These are phyloP conservation scores for Hypholoma fasciculare DNA, from an alignment of 768 basidiomycete species.

Conservation along the genomic window DNA sequence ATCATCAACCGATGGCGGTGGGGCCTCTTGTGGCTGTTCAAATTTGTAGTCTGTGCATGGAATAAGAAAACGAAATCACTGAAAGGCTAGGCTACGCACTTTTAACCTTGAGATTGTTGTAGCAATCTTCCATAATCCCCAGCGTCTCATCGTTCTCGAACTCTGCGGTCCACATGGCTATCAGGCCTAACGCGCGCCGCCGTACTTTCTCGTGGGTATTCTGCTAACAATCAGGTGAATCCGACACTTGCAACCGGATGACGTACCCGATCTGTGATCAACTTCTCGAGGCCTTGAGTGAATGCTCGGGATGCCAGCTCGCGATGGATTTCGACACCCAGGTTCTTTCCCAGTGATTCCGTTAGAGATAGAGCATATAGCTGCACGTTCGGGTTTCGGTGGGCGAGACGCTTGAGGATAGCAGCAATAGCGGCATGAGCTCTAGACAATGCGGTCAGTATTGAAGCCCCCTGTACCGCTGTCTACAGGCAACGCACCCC, in stretches of 20 bases:
- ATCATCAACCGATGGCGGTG: constrained; percentile 73
- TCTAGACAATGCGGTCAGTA: constrained; percentile 39
- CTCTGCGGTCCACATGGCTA: constrained; percentile 83
- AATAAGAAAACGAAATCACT: background rate
- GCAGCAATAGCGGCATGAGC: constrained; percentile 85
- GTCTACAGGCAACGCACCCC: constrained; percentile 54
- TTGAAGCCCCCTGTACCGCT: background rate
- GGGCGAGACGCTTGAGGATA: constrained; percentile 85
- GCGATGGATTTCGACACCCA: constrained; percentile 73
- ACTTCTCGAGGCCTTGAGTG: constrained; percentile 83
- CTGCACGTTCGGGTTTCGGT: constrained; percentile 96
- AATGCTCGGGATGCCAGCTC: constrained; percentile 91
- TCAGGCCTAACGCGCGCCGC: constrained; percentile 64
- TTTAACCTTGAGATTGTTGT: constrained; percentile 78
- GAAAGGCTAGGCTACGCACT: constrained; percentile 41
- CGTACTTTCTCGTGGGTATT: constrained; percentile 93
- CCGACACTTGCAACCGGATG: background rate
- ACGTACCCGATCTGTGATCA: constrained; percentile 85
- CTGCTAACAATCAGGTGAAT: constrained; percentile 35
- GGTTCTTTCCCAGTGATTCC: constrained; percentile 92
- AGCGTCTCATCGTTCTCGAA: constrained; percentile 80
- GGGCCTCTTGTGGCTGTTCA: constrained; percentile 56
- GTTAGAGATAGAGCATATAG: constrained; percentile 87
- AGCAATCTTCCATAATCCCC: constrained; percentile 91
- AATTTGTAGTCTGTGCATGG: constrained; percentile 67